These are phyloP conservation scores for Alternaria ventricosa DNA, from an alignment of 2,329 filamentous ascomycete species.

Conservation along the genomic window DNA sequence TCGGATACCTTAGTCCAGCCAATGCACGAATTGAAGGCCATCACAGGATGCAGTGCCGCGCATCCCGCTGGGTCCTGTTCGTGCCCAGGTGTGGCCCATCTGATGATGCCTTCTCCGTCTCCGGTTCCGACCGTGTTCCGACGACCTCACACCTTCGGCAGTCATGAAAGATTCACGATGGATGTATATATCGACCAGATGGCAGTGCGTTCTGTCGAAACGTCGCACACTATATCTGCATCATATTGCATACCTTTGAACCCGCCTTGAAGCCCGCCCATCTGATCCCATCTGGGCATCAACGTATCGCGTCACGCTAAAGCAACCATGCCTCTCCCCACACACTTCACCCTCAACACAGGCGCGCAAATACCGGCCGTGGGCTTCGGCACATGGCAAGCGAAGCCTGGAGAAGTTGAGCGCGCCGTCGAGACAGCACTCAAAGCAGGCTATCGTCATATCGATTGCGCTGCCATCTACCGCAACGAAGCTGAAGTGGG, in stretches of 20 bases:
- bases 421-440: conserved; percentile 72
- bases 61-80: not conserved
- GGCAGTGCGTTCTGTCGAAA: not conserved
- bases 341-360: conserved; percentile 63
- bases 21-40: not conserved
- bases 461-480: conserved; percentile 77
- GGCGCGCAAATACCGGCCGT: conserved; percentile 78
- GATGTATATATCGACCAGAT: not conserved
- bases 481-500: conserved; percentile 79
- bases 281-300: not conserved
- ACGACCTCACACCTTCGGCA: not conserved
- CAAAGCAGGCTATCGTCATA: conserved; percentile 71
- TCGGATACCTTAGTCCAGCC: not conserved
- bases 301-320: not conserved
- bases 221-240: not conserved
- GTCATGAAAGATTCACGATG: not conserved
- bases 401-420: conserved; percentile 65
- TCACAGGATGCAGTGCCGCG: not conserved
- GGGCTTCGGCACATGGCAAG: conserved; percentile 80
- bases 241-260: not conserved
- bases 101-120: not conserved
- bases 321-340: conserved; percentile 25
- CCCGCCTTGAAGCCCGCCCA: not conserved
- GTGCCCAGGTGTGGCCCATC: not conserved
- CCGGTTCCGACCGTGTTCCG: not conserved